phyloP scores from a whole-genome alignment of 2,329 filamentous ascomycete species.

The Aspergillus quadrilineatus region DNA sequence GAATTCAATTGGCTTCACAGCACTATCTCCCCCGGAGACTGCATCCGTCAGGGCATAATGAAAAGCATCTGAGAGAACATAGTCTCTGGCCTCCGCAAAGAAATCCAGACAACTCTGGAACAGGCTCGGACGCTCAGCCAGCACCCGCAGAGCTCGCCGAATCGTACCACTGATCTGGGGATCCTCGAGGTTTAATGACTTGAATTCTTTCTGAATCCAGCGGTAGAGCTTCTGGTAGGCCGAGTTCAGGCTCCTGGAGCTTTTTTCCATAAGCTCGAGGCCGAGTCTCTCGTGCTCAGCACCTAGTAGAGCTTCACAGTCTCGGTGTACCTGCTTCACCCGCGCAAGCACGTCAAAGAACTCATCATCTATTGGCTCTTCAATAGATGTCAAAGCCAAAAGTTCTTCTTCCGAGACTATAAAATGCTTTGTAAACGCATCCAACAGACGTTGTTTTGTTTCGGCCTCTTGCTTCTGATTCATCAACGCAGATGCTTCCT shows the following conservation, averaged over 20 bases:
- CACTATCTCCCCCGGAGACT: constrained; percentile 57
- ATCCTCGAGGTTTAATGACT: constrained; percentile 86
- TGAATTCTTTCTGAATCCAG: constrained; percentile 94
- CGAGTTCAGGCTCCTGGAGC: constrained; percentile 78
- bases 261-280: constrained; percentile 87
- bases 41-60: constrained; percentile 81
- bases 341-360: constrained; percentile 78
- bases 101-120: constrained; percentile 93
- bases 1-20: constrained; percentile 87
- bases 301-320: constrained; percentile 85
- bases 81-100: constrained; percentile 86
- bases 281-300: constrained; percentile 87
- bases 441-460: constrained; percentile 73
- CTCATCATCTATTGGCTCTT: constrained; percentile 77
- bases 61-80: constrained; percentile 84
- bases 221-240: constrained; percentile 95
- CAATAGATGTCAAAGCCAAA: constrained; percentile 70
- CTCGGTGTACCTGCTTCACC: constrained; percentile 81
- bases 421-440: constrained; percentile 79
- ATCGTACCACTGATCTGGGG: constrained; percentile 87
- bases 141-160: constrained; percentile 75
- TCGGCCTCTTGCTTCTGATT: constrained; percentile 71
- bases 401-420: constrained; percentile 79
- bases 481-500: constrained; percentile 73
- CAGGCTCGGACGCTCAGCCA: constrained; percentile 83